Evolutionary conservation across 2,329 filamentous ascomycete species (phyloP).

Genomic region (Fusarium heterosporum): DNA sequence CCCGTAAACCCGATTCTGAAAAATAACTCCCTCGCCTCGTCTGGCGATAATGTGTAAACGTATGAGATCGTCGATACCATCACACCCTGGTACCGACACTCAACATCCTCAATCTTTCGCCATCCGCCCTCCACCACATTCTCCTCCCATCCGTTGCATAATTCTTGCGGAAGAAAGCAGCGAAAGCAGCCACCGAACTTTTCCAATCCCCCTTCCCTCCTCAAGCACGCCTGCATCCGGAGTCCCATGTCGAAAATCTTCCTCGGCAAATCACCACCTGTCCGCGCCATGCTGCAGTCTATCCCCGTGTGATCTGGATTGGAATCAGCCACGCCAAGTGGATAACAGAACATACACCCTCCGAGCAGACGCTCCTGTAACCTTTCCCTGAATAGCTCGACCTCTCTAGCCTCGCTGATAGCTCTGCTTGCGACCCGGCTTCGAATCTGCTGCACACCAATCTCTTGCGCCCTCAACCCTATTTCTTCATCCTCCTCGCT

Average conservation of each 20-base stretch:
- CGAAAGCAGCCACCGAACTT: neutral
- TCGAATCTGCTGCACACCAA: too few species aligned
- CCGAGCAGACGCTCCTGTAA: too few species aligned
- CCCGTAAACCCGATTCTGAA: neutral
- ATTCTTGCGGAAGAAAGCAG: neutral
- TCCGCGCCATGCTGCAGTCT: too few species aligned
- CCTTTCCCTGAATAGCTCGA: too few species aligned
- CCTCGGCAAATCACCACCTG: too few species aligned
- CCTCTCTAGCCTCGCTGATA: too few species aligned
- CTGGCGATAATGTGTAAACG: neutral
- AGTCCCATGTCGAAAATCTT: too few species aligned
- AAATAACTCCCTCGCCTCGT: neutral
- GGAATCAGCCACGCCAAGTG: too few species aligned
- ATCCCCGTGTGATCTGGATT: too few species aligned
- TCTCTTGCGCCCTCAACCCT: neutral
- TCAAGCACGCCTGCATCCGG: neutral
- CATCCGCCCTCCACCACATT: neutral
- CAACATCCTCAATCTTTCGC: neutral
- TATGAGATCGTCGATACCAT: neutral
- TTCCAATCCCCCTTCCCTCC: neutral
- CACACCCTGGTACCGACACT: neutral
- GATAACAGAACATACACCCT: too few species aligned
- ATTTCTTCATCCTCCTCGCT: neutral
- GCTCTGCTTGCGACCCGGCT: too few species aligned
- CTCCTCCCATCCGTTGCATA: neutral